phyloP scores from a whole-genome alignment of 2,329 filamentous ascomycete species.

The Aspergillus pseudonomiae region DNA sequence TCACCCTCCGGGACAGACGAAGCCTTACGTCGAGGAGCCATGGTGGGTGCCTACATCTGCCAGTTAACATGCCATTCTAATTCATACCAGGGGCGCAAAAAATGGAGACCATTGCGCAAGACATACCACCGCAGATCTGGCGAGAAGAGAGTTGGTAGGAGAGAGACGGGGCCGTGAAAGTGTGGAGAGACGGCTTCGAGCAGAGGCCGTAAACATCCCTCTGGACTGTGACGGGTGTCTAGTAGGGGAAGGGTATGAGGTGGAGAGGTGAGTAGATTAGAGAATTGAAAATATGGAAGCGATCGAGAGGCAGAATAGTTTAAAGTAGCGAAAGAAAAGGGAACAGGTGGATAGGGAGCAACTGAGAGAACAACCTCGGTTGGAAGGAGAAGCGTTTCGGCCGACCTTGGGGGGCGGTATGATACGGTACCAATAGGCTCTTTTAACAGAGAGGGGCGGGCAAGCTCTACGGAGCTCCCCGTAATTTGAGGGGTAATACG shows the following conservation, averaged over 20 bases:
- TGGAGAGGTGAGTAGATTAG: constrained; percentile 9
- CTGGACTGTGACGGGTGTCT: constrained; percentile 23
- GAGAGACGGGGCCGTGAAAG: constrained; percentile 43
- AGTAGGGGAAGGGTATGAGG: constrained; percentile 14
- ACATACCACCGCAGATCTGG: constrained; percentile 39
- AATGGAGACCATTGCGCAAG: background rate
- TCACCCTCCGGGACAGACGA: constrained; percentile 52
- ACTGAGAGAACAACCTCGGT: constrained; percentile 20
- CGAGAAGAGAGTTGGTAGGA: constrained; percentile 35
- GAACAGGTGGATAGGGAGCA: constrained; percentile 5
- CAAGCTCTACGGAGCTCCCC: background rate
- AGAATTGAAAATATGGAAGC: constrained; percentile 15
- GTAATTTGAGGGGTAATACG: constrained; percentile 5
- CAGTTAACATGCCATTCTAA: background rate
- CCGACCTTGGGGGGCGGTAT: constrained; percentile 13
- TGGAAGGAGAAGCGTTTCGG: constrained; percentile 18
- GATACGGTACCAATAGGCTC: constrained; percentile 7
- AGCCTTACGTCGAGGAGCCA: constrained; percentile 46
- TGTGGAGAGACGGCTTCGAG: constrained; percentile 46
- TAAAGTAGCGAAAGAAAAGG: constrained; percentile 15
- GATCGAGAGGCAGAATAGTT: constrained; percentile 12
- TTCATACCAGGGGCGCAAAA: background rate
- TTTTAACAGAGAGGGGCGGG: background rate
- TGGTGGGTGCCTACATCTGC: constrained; percentile 37
- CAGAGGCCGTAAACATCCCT: constrained; percentile 50